phyloP scores from a whole-genome alignment of 202 grass and related monocot species.

The Musa balbisiana region DNA sequence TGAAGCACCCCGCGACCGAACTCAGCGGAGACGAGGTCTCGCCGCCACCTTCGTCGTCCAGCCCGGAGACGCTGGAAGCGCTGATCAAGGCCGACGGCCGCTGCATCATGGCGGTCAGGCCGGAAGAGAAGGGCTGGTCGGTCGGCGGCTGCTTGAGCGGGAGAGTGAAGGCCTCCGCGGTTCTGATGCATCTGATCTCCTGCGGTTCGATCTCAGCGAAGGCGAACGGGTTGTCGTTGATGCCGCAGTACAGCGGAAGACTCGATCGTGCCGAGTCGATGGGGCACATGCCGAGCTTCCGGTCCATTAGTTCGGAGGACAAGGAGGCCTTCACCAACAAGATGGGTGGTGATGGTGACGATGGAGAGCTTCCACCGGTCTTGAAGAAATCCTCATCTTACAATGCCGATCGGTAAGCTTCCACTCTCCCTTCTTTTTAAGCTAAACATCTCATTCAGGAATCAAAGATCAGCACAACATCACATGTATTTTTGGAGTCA shows the following conservation, averaged over 20 bases:
- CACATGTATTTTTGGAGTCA: no score
- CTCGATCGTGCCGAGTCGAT: not conserved
- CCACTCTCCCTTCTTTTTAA: no score
- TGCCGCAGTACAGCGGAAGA: slow-evolving; percentile 4
- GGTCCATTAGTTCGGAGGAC: not conserved
- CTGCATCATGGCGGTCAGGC: not conserved
- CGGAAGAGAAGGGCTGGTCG: not conserved
- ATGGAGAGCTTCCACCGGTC: no score
- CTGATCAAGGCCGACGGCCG: slow-evolving; percentile 12
- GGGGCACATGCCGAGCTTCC: not conserved
- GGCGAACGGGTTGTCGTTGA: not conserved
- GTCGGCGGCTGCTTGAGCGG: slow-evolving; percentile 1
- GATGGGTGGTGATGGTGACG: no score
- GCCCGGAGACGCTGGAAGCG: slow-evolving; percentile 10
- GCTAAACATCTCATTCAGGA: no score
- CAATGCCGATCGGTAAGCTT: no score
- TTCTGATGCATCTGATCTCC: slow-evolving; percentile 12
- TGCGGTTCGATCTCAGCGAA: slow-evolving; percentile 11
- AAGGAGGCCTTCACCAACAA: not conserved
- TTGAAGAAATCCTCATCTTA: no score
- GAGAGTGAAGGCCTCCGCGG: not conserved
- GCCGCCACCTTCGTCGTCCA: not conserved
- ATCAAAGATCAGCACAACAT: no score
- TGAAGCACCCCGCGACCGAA: not conserved
- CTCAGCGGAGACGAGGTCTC: not conserved